Evolutionary conservation across 495 filamentous ascomycete genomes (phyloP).

Genomic region (Elasticomyces elasticus): DNA sequence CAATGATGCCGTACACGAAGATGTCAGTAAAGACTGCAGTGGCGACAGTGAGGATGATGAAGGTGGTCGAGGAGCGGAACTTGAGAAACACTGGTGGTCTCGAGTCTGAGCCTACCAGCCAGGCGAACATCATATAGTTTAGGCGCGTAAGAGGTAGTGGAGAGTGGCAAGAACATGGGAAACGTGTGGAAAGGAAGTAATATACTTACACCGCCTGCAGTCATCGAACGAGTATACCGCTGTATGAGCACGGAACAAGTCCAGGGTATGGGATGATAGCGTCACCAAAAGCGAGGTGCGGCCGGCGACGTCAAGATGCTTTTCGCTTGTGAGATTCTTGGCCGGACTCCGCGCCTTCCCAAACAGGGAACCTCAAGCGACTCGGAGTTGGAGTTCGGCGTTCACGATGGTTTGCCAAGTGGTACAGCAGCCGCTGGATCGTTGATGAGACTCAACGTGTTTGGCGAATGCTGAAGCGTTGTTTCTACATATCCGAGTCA

Average conservation of each 20-base stretch:
- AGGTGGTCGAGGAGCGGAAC: conserved; percentile 36
- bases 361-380: neutral
- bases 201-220: neutral
- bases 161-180: neutral
- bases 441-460: no score
- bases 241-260: neutral
- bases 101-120: conserved; percentile 13
- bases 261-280: neutral
- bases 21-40: conserved; percentile 58
- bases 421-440: no score
- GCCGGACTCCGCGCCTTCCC: neutral
- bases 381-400: neutral
- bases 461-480: no score
- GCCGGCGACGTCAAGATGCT: neutral
- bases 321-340: no score
- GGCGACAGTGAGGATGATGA: conserved; percentile 43
- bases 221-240: neutral
- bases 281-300: neutral
- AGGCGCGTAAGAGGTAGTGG: neutral
- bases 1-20: conserved; percentile 70
- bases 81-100: conserved; percentile 29
- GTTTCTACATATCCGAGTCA: no score
- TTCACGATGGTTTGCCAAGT: neutral
- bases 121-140: conserved; percentile 11
- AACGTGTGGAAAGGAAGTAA: neutral